Evolutionary conservation across 257 asterid genomes (phyloP).

Genomic region (Cordia subcordata): DNA sequence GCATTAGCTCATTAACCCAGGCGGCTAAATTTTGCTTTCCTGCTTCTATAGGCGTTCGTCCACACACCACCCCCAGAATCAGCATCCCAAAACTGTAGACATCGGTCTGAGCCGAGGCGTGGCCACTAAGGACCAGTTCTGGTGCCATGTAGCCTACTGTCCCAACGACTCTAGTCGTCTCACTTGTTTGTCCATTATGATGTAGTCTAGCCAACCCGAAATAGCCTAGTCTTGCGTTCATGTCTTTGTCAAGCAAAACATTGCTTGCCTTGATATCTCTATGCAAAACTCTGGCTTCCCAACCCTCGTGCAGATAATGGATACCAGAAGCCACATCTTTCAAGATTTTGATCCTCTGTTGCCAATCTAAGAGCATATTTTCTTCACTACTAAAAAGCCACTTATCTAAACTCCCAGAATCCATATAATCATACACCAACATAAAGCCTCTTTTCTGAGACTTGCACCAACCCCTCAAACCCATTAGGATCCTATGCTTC

Average conservation of each 20-base stretch:
- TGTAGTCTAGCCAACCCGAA: slow-evolving; percentile 71
- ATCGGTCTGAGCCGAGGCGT: slow-evolving; percentile 51
- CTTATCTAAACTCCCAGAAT: slow-evolving; percentile 62
- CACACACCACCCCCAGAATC: slow-evolving; percentile 57
- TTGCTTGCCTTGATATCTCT: slow-evolving; percentile 72
- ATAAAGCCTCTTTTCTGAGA: slow-evolving; percentile 57
- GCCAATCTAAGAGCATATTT: slow-evolving; percentile 24
- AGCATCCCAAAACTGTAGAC: slow-evolving; percentile 52
- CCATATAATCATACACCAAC: slow-evolving; percentile 70
- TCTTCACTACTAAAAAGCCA: slow-evolving; percentile 36
- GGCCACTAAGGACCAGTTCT: slow-evolving; percentile 48
- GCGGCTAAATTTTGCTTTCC: slow-evolving; percentile 47
- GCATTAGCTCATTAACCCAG: slow-evolving; percentile 52
- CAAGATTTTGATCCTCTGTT: slow-evolving; percentile 48
- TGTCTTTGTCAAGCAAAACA: slow-evolving; percentile 56
- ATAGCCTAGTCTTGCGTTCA: slow-evolving; percentile 67
- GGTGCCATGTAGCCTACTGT: slow-evolving; percentile 70
- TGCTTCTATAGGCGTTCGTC: slow-evolving; percentile 46
- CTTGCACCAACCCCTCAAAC: slow-evolving; percentile 79
- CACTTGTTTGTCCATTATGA: slow-evolving; percentile 46
- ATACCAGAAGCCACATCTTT: slow-evolving; percentile 61
- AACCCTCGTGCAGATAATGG: slow-evolving; percentile 57
- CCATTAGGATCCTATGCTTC: slow-evolving; percentile 60
- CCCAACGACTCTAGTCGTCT: slow-evolving; percentile 67
- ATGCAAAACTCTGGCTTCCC: slow-evolving; percentile 69